These are phyloP conservation scores for Aureobasidium sp. DNA, from an alignment of 2,329 filamentous ascomycete genomes.

Conservation along the genomic window DNA sequence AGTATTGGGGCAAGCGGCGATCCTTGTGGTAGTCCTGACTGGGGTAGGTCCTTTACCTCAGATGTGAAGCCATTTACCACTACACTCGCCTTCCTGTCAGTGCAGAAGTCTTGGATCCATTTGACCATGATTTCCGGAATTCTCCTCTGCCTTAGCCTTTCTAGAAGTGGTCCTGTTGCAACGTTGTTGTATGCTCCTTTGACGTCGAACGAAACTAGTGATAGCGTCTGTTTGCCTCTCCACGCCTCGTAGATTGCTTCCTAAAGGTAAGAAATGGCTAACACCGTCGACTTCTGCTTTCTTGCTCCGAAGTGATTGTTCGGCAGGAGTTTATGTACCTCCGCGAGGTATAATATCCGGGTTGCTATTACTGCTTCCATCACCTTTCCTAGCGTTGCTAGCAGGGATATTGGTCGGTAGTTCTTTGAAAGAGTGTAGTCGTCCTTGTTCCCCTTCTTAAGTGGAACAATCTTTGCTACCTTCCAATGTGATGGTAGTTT, in stretches of 20 bases:
- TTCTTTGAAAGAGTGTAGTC: conserved; percentile 25
- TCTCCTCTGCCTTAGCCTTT: conserved; percentile 24
- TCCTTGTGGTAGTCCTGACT: conserved; percentile 11
- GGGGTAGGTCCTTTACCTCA: neutral
- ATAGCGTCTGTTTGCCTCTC: conserved; percentile 28
- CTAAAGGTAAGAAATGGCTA: conserved; percentile 30
- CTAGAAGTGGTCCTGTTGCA: conserved; percentile 23
- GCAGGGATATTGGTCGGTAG: conserved; percentile 26
- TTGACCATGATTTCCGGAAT: conserved; percentile 23
- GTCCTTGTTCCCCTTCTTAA: conserved; percentile 24
- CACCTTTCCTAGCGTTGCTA: conserved; percentile 26
- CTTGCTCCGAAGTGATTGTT: conserved; percentile 34
- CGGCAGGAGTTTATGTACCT: conserved; percentile 28
- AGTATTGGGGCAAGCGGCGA: conserved; percentile 15
- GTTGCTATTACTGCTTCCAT: conserved; percentile 28
- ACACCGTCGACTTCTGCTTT: conserved; percentile 31
- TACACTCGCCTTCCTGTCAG: conserved; percentile 20
- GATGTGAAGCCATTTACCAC: conserved; percentile 19
- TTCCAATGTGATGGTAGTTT: conserved; percentile 24
- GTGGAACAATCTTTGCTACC: conserved; percentile 25
- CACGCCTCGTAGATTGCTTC: conserved; percentile 29
- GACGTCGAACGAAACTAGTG: conserved; percentile 35
- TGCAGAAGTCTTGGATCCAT: conserved; percentile 28
- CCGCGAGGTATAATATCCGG: conserved; percentile 27
- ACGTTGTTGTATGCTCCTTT: conserved; percentile 38